phyloP scores from a whole-genome alignment of 2,329 filamentous ascomycete genomes.

The Paecilomyces niveus region DNA sequence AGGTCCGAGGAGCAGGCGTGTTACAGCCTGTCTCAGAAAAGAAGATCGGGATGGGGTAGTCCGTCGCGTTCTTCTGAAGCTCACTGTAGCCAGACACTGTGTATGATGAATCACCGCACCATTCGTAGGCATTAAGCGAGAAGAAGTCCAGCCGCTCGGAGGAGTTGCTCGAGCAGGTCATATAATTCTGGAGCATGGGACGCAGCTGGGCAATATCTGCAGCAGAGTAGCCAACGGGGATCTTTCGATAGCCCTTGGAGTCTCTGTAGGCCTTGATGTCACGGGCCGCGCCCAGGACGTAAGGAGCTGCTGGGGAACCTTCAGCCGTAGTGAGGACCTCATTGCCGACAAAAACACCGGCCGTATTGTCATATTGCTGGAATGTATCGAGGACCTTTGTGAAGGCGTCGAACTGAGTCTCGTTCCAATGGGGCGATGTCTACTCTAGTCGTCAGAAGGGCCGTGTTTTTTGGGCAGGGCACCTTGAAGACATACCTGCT shows the following conservation, averaged over 20 bases:
- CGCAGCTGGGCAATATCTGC: slow-evolving; percentile 69
- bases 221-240: slow-evolving; percentile 81
- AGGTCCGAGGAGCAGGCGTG: slow-evolving; percentile 35
- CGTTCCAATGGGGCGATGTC: slow-evolving; percentile 62
- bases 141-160: slow-evolving; percentile 73
- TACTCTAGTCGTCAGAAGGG: slow-evolving; percentile 19
- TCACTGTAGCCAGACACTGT: slow-evolving; percentile 60
- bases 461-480: not conserved
- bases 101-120: slow-evolving; percentile 57
- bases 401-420: slow-evolving; percentile 62
- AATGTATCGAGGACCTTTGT: slow-evolving; percentile 69
- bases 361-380: slow-evolving; percentile 67
- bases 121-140: slow-evolving; percentile 77
- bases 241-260: slow-evolving; percentile 66
- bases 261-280: slow-evolving; percentile 79
- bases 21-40: slow-evolving; percentile 89
- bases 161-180: slow-evolving; percentile 67
- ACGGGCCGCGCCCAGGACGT: slow-evolving; percentile 71
- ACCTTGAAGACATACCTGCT: slow-evolving; percentile 24
- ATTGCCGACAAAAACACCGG: slow-evolving; percentile 83
- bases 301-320: slow-evolving; percentile 63
- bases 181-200: slow-evolving; percentile 63
- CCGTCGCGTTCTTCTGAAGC: slow-evolving; percentile 59
- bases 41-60: slow-evolving; percentile 78
- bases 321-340: slow-evolving; percentile 57